Conservation (phyloP, 768 basidiomycete genomes). For the Naganishia vaughanmartiniae region DNA sequence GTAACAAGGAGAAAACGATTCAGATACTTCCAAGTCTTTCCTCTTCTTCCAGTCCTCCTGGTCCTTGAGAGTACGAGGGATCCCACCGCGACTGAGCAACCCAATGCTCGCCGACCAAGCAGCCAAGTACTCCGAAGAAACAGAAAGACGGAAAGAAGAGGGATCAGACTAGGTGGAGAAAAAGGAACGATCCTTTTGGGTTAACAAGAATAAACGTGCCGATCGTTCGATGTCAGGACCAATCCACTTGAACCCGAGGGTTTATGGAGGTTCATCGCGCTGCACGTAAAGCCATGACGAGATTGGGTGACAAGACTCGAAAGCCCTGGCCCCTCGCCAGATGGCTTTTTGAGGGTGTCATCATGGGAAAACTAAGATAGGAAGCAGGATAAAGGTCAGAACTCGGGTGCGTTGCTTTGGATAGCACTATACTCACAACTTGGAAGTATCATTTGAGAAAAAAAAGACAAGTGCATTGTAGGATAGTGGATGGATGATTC, state of each 20-base stretch:
- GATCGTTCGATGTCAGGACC: constrained; percentile 25
- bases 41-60: constrained; percentile 6
- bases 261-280: constrained; percentile 25
- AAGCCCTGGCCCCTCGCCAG: constrained; percentile 22
- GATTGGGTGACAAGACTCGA: constrained; percentile 20
- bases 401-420: not conserved
- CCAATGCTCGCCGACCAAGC: not conserved
- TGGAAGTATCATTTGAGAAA: constrained; percentile 25
- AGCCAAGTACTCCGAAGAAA: not conserved
- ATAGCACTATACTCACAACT: constrained; percentile 14
- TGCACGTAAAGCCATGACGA: constrained; percentile 27
- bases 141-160: constrained; percentile 15
- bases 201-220: constrained; percentile 27
- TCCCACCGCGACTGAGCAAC: not conserved
- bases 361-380: constrained; percentile 15
- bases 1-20: no score
- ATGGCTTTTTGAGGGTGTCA: constrained; percentile 24
- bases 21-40: constrained; percentile 25
- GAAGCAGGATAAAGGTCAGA: not conserved
- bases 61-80: not conserved
- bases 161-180: constrained; percentile 22
- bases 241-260: constrained; percentile 20
- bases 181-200: constrained; percentile 26
- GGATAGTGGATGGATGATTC: not conserved
- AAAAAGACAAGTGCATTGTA: not conserved